Evolutionary conservation across 2,329 filamentous ascomycete species (phyloP).

Genomic region (Pseudogymnoascus sp.): DNA sequence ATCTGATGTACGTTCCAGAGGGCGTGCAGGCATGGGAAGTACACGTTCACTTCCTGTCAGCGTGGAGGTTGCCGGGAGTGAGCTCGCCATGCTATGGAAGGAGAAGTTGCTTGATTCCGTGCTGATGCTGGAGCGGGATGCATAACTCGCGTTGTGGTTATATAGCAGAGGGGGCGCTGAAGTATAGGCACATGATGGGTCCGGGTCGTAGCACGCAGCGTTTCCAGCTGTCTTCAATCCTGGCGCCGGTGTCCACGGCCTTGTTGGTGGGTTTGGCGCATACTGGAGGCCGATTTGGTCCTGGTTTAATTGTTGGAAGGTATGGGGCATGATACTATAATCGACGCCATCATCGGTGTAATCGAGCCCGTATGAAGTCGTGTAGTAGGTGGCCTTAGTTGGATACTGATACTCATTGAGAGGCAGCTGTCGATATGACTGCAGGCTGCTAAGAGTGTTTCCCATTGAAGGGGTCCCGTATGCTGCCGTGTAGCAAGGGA

Average conservation of each 20-base stretch:
- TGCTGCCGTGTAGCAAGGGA: constrained; percentile 10
- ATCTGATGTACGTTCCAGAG: not conserved
- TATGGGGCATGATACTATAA: constrained; percentile 15
- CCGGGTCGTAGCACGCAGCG: constrained; percentile 16
- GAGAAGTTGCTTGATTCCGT: constrained; percentile 16
- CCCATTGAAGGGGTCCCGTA: constrained; percentile 12
- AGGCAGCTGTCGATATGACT: not conserved
- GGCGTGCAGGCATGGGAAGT: constrained; percentile 15
- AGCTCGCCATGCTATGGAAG: constrained; percentile 10
- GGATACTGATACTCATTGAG: constrained; percentile 15
- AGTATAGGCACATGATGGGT: constrained; percentile 15
- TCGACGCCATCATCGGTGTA: constrained; percentile 22
- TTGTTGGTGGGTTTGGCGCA: not conserved
- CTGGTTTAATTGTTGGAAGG: constrained; percentile 13
- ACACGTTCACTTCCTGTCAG: constrained; percentile 19
- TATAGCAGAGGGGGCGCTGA: constrained; percentile 9
- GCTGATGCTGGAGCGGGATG: constrained; percentile 16
- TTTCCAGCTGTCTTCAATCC: constrained; percentile 13
- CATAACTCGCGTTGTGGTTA: constrained; percentile 14
- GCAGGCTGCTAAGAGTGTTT: constrained; percentile 10
- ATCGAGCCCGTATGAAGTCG: constrained; percentile 16
- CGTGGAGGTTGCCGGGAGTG: constrained; percentile 14
- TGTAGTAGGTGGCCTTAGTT: constrained; percentile 15
- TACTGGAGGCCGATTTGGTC: constrained; percentile 12
- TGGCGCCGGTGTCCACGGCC: constrained; percentile 15